phyloP scores from a whole-genome alignment of 129 eudicot genomes.

The Saussurea involucrata region DNA sequence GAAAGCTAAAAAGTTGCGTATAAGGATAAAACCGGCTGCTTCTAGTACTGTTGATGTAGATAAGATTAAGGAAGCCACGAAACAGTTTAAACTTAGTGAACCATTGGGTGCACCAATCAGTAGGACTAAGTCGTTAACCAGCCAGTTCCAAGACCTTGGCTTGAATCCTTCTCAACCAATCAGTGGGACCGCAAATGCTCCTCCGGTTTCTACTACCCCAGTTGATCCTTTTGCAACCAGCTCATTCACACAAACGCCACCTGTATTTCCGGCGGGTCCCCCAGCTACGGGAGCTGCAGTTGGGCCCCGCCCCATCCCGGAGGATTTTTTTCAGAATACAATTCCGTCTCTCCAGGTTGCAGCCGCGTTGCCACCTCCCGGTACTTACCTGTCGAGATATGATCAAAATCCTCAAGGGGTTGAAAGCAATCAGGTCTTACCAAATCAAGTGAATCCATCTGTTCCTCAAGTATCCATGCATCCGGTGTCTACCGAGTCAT shows the following conservation, averaged over 20 bases:
- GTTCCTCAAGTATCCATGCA: conserved; percentile 73
- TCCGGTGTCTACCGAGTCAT: conserved; percentile 43
- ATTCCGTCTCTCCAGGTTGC: conserved; percentile 92
- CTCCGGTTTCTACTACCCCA: conserved; percentile 34
- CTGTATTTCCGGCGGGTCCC: conserved; percentile 49
- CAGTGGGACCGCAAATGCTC: conserved; percentile 31
- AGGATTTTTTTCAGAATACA: conserved; percentile 96
- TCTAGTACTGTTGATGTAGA: conserved; percentile 78
- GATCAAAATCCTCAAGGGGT: conserved; percentile 62
- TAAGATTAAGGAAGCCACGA: conserved; percentile 96
- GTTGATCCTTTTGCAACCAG: conserved; percentile 71
- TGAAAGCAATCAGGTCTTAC: conserved; percentile 35
- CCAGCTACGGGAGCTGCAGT: conserved; percentile 59
- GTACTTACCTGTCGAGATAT: conserved; percentile 65
- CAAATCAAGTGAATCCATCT: conserved; percentile 45
- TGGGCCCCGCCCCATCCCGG: conserved; percentile 85
- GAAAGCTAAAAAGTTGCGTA: conserved; percentile 64
- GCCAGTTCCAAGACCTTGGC: conserved; percentile 63
- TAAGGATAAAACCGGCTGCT: conserved; percentile 71
- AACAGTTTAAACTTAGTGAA: conserved; percentile 63
- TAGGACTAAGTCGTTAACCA: conserved; percentile 81
- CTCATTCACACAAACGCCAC: conserved; percentile 45
- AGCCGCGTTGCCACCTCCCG: conserved; percentile 86
- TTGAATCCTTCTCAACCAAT: conserved; percentile 55
- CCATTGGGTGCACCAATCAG: conserved; percentile 65